Evolutionary conservation across 192 early-diverging fungal genomes (phyloP).

Genomic region (Mortierella claussenii): DNA sequence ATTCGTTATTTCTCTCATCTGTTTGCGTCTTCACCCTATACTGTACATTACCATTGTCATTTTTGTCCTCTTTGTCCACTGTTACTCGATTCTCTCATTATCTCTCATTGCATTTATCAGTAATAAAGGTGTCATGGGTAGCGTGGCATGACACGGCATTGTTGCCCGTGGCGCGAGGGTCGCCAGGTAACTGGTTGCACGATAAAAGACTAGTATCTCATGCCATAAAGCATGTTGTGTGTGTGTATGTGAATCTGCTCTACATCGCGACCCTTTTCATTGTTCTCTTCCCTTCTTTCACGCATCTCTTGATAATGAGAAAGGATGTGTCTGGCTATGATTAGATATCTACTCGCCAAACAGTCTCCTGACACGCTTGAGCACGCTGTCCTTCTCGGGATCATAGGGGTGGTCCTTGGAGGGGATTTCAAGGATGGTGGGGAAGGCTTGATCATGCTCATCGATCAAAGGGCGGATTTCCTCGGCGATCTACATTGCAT

Average conservation of each 20-base stretch:
- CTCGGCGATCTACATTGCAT: conserved; percentile 82
- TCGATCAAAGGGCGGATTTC: conserved; percentile 92
- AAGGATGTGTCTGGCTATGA: no score
- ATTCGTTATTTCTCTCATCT: not conserved
- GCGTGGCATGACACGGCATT: no score
- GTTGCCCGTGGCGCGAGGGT: no score
- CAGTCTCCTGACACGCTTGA: conserved; percentile 83
- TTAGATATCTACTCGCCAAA: conserved; percentile 82
- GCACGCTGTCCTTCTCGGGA: conserved; percentile 84
- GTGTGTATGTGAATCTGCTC: no score
- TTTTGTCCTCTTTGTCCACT: no score
- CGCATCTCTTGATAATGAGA: not conserved
- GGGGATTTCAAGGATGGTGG: conserved; percentile 97
- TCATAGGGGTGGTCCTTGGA: conserved; percentile 99
- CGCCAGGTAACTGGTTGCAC: no score
- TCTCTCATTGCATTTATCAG: not conserved
- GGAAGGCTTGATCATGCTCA: conserved; percentile 91
- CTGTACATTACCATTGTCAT: not conserved
- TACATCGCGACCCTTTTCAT: no score
- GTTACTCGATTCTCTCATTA: no score
- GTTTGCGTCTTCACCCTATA: not conserved
- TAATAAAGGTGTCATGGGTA: no score
- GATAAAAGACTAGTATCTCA: no score
- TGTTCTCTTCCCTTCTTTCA: not conserved
- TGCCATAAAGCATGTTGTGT: no score